Conservation (phyloP, 2,329 filamentous ascomycete species). For the Coniochaeta prunicola region DNA sequence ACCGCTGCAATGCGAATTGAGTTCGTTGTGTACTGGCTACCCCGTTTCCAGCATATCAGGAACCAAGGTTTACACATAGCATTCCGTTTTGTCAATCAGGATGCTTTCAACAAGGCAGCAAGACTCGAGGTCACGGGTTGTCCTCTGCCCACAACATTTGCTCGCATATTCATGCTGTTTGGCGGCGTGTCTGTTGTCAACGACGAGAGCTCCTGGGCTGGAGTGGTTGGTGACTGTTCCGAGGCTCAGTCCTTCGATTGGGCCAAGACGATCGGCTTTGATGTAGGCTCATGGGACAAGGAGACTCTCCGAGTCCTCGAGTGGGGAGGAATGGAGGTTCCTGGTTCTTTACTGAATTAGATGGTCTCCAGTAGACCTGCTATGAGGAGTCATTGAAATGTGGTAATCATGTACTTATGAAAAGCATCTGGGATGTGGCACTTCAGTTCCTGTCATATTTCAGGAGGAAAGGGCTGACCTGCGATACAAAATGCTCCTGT, state of each 20-base stretch:
- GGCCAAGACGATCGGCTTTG: background rate
- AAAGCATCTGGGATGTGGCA: too few relatives aligned
- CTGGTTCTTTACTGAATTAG: background rate
- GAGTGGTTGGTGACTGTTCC: background rate
- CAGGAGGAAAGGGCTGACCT: too few relatives aligned
- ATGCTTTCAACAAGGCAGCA: background rate
- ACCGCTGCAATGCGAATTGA: background rate
- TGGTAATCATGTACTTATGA: too few relatives aligned
- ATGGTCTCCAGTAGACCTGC: too few relatives aligned
- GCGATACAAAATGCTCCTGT: too few relatives aligned
- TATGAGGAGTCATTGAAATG: too few relatives aligned
- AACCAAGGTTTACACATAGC: background rate
- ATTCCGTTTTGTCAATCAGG: background rate
- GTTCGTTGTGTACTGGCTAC: background rate
- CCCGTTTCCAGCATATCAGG: background rate
- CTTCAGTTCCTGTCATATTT: too few relatives aligned
- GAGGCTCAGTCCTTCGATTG: background rate
- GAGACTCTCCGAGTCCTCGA: background rate
- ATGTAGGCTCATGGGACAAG: background rate
- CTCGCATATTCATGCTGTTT: background rate
- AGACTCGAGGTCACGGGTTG: background rate
- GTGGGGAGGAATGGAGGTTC: constrained; percentile 2
- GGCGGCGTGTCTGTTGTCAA: background rate
- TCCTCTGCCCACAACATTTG: background rate
- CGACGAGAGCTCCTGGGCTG: background rate